Percentiles rank a stretch among this genome's conserved stretches.
These are phyloP conservation scores for Aureobasidium mangrovei DNA, from an alignment of 2,329 filamentous ascomycete species.

Conservation along the genomic window DNA sequence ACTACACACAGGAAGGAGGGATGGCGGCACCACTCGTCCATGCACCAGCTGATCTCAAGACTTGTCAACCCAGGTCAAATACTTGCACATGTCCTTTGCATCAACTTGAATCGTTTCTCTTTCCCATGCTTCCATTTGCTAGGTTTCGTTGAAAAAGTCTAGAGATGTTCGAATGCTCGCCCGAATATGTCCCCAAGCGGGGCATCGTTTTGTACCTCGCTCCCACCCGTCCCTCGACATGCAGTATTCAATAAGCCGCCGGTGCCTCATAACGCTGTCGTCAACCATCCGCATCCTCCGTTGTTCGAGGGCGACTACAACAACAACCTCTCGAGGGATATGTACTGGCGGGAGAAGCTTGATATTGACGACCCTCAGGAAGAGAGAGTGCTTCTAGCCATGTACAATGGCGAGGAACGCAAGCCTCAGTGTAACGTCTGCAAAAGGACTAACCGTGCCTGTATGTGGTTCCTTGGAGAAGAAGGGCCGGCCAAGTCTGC, in stretches of 20 bases:
- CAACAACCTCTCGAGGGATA: not conserved
- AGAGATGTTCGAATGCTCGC: not conserved
- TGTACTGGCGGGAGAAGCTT: constrained; percentile 4
- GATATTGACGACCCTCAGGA: not conserved
- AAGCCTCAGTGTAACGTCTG: not conserved
- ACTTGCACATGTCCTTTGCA: too few species aligned
- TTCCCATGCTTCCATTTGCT: too few species aligned
- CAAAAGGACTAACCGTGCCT: not conserved
- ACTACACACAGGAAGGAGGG: too few species aligned
- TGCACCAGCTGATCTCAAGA: too few species aligned
- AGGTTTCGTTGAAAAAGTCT: too few species aligned
- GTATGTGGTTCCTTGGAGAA: constrained; percentile 6
- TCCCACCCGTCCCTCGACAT: not conserved
- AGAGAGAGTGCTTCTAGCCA: not conserved
- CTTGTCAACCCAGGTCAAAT: too few species aligned
- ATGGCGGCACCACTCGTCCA: too few species aligned
- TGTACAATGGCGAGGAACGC: constrained; percentile 3
- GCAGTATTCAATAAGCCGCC: not conserved
- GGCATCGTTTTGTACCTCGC: not conserved
- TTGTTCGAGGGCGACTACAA: not conserved
- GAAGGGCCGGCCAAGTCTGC: not conserved
- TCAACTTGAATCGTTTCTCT: too few species aligned
- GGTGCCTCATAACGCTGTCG: not conserved
- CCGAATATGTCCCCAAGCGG: not conserved
- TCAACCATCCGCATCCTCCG: not conserved